Evolutionary conservation across 2,329 filamentous ascomycete genomes (phyloP), one percentile per base, ranked within the genome.

Genomic region (Pseudopithomyces chartarum): DNA sequence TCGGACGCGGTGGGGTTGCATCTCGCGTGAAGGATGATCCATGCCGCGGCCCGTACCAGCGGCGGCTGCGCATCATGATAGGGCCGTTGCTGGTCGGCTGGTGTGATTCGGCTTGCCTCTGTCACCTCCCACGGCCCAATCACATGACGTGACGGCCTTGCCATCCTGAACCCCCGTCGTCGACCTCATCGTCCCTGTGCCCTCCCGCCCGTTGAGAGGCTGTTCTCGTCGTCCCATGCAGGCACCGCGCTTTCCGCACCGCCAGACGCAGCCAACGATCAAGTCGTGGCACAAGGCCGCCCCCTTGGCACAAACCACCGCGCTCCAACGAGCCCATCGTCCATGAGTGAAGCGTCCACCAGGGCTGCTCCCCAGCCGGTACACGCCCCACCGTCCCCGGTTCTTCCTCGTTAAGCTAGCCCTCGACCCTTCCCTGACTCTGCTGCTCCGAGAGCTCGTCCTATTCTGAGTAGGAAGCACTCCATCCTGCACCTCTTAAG

Each of bases 381-480:
- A 65, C 58, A 71, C 73, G 69, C 71, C 68, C 69, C 69, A 67
- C 54, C 33, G 52, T 67, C 57, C 65, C 65, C 54, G 65, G 60
- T 58, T 44, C 61, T 59, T 57, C 22, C 61, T 69, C 62, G 61
- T 68, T 58, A 64, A 65, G 55, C 50, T 48, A 55, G 60, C 60
- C 61, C 61, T 66, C 54, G 57, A 69, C 56, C 56, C 55, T 36
- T 48, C 54, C 59, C 62, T 57, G 61, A 64, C 63, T 65, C 59
- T 70, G 63, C 63, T 60, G 45, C 43, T 40, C 48, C 47, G 22
- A 50, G 22, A 53, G 36, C 50, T 61, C 55, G 64, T 68, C 65
- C 73, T 74, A 73, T 74, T 74, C 71, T 73, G 64, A 73, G 68
- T 67, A 65, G 61, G 63, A 66, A 70, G 70, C 66, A 68, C 57